Evolutionary conservation across 2,329 filamentous ascomycete species (phyloP), one percentile per base, ranked within the genome.

Genomic region (Epichloe uncinata): DNA sequence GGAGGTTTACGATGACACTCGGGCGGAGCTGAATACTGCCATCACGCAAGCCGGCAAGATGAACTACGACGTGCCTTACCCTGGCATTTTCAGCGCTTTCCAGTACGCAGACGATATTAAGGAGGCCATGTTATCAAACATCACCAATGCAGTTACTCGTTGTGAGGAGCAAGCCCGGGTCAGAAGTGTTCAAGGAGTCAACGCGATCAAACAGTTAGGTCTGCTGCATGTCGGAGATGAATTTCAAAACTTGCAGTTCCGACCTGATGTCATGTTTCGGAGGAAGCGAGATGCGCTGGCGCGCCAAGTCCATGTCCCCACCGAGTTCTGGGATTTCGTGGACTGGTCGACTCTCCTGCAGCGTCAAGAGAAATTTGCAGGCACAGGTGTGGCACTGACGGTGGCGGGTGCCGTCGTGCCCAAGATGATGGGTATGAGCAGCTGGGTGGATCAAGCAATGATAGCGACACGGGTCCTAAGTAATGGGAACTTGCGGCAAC

Each of bases 51-150:
- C 89, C 15, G 88, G 87, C 6, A 84, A 88, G 50, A 77, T 75
- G 48, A 81, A 91, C 58, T 80, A 94, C 36, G 85, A 88, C 41
- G 83, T 98, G 15, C 77, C 82, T 15, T 98, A 98, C 60, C 87
- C 87, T 2, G 93, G 93, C 30, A 65, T 97, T 5, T 82, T 94
- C 55, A 81, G 78, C 40, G 88, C 85, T 2, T 96, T 95, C 70
- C 79, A 89, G 56, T 98, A 94, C 62, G 93, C 93, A 3, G 93
- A 98, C 56, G 88, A 95, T 53, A 73, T 97, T 54, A 95, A 95
- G 66, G 76, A 84, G 54, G 90, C 89, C 4, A 97, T 98, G 84
- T 75, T 98, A 13, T 82, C 89, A 20, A 83, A 90, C 58, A 90
- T 98, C 44, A 80, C 89, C 2, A 78, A 82, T 8, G 84, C 87